Percentiles rank a stretch among this genome's conserved stretches.
Conservation (phyloP, 139 green algal genomes). For the Closterium sp. region DNA sequence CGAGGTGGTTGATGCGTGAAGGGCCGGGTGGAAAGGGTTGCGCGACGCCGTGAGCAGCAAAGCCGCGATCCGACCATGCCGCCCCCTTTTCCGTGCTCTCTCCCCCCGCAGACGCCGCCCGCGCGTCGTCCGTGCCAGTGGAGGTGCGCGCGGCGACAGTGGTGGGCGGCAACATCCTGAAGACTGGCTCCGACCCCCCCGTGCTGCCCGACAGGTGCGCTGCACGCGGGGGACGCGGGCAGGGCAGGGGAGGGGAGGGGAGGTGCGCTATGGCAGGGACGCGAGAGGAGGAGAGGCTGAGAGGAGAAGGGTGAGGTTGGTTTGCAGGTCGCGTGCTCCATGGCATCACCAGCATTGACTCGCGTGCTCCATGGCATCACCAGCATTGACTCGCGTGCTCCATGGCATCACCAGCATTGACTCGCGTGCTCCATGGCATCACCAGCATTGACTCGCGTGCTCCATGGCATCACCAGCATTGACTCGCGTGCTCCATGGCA, state of each 20-base stretch:
- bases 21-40: background rate
- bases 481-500: no score
- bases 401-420: no score
- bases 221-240: background rate
- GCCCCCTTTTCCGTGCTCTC: background rate
- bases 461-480: no score
- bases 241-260: background rate
- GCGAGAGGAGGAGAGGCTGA: background rate
- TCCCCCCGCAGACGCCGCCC: background rate
- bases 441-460: no score
- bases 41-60: background rate
- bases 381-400: no score
- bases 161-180: slow-evolving; percentile 36
- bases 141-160: slow-evolving; percentile 19
- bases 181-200: slow-evolving; percentile 17
- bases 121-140: slow-evolving; percentile 9
- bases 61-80: background rate
- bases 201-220: slow-evolving; percentile 17
- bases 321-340: no score
- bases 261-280: background rate
- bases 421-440: no score
- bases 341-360: no score
- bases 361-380: no score
- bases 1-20: background rate
- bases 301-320: no score